Percentiles rank a stretch among this genome's conserved stretches.
Evolutionary conservation across 1,139 yeast species (phyloP).

Genomic region (Pneumocystis oryctolagi): DNA sequence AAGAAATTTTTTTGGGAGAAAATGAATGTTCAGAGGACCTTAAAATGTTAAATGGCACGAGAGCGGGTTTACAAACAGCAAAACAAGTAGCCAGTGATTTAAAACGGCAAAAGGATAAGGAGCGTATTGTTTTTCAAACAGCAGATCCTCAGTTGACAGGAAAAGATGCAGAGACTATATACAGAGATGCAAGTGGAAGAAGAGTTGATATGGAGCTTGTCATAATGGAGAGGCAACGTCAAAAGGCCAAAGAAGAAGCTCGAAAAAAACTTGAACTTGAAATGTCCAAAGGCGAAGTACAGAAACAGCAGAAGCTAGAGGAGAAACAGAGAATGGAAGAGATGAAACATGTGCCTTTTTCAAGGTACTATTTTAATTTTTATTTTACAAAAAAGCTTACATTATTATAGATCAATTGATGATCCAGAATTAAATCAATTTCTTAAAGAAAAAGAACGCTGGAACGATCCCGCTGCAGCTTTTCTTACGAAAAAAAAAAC

Average conservation of each 20-base stretch:
- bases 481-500: slow-evolving; percentile 25
- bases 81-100: slow-evolving; percentile 28
- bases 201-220: slow-evolving; percentile 29
- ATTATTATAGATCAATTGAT: slow-evolving; percentile 19
- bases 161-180: slow-evolving; percentile 31
- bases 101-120: slow-evolving; percentile 14
- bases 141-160: slow-evolving; percentile 11
- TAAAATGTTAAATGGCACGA: slow-evolving; percentile 29
- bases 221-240: slow-evolving; percentile 21
- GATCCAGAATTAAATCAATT: slow-evolving; percentile 30
- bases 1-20: slow-evolving; percentile 1
- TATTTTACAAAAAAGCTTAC: background rate
- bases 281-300: slow-evolving; percentile 35
- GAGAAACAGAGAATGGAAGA: slow-evolving; percentile 22
- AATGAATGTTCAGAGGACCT: slow-evolving; percentile 2
- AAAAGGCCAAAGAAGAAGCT: slow-evolving; percentile 19
- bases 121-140: slow-evolving; percentile 11
- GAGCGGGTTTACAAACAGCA: slow-evolving; percentile 35
- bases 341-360: slow-evolving; percentile 23
- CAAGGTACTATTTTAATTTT: slow-evolving; percentile 15
- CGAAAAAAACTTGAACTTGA: slow-evolving; percentile 23
- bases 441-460: slow-evolving; percentile 27
- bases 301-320: slow-evolving; percentile 23
- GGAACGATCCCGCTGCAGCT: slow-evolving; percentile 56
- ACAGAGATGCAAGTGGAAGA: slow-evolving; percentile 47